phyloP scores from a whole-genome alignment of 1,284 basidiomycete species.

The Vanrija humicola region DNA sequence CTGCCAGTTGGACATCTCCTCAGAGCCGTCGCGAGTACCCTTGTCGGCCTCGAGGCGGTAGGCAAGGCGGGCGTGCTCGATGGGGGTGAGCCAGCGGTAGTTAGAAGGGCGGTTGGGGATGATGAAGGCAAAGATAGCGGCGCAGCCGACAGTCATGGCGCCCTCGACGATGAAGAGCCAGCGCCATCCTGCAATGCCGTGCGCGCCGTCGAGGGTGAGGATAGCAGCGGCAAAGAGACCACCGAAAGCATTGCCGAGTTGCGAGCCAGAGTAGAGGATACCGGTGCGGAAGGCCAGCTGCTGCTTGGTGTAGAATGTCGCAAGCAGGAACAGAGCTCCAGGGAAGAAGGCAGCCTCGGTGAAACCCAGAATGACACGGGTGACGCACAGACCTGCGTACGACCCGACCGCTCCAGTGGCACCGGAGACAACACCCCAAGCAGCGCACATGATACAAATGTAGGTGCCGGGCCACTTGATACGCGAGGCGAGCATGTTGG shows the following conservation, averaged over 20 bases:
- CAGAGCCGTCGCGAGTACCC: conserved; percentile 28
- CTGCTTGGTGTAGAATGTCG: conserved; percentile 39
- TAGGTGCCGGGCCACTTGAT: conserved; percentile 34
- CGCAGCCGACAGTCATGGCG: conserved; percentile 30
- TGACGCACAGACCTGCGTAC: conserved; percentile 22
- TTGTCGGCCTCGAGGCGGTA: conserved; percentile 41
- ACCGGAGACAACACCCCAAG: conserved; percentile 41
- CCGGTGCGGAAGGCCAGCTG: conserved; percentile 35
- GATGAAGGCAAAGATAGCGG: conserved; percentile 27
- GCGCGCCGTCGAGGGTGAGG: conserved; percentile 22
- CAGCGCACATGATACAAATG: conserved; percentile 21
- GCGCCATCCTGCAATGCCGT: conserved; percentile 31
- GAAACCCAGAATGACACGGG: conserved; percentile 28
- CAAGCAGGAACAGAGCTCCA: conserved; percentile 33
- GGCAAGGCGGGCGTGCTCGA: conserved; percentile 34
- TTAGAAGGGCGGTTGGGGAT: conserved; percentile 40
- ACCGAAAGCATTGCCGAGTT: conserved; percentile 43
- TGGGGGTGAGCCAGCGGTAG: conserved; percentile 29
- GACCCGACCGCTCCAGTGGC: conserved; percentile 32
- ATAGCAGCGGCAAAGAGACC: conserved; percentile 32
- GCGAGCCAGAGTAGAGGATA: conserved; percentile 35
- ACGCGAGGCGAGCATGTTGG: conserved; percentile 35
- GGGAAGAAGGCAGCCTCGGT: conserved; percentile 43
- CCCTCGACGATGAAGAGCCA: conserved; percentile 35
- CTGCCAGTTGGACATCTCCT: conserved; percentile 21